phyloP scores from a whole-genome alignment of 148 eudicot species.

The Vaccinium darrowii region DNA sequence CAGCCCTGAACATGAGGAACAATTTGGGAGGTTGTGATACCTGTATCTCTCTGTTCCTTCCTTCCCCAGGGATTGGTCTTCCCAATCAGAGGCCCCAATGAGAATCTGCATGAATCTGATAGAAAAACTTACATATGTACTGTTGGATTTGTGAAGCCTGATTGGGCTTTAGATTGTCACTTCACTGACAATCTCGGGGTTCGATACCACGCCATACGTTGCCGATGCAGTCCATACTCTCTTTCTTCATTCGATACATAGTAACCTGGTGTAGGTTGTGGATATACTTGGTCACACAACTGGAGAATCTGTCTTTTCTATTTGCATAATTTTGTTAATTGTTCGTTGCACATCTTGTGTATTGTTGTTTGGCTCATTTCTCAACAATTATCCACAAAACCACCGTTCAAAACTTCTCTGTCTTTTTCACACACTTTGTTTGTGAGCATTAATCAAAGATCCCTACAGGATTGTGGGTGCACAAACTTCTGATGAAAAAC shows the following conservation, averaged over 20 bases:
- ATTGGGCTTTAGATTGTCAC: not conserved
- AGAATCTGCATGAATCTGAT: constrained; percentile 37
- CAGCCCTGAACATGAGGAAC: constrained; percentile 55
- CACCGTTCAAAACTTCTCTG: not conserved
- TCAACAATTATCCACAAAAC: not conserved
- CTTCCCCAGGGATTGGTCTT: constrained; percentile 42
- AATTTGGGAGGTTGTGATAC: constrained; percentile 59
- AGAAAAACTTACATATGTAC: not conserved
- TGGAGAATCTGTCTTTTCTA: not conserved
- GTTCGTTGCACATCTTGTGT: not conserved
- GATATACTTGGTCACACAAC: not conserved
- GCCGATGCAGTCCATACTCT: not conserved
- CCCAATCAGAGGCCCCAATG: constrained; percentile 80
- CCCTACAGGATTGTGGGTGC: not conserved
- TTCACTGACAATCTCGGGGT: not conserved
- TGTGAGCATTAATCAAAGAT: not conserved
- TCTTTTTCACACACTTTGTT: not conserved
- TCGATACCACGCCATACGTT: not conserved
- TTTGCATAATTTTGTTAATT: not conserved
- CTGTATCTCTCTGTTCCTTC: constrained; percentile 83
- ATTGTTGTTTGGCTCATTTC: too few species aligned
- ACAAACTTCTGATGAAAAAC: not conserved
- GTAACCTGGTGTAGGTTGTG: not conserved
- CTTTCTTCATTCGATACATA: not conserved
- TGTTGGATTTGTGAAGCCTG: not conserved